Base-by-base conservation (phyloP, 352 stramenopile genomes). In the Achlya hypogyna region DNA sequence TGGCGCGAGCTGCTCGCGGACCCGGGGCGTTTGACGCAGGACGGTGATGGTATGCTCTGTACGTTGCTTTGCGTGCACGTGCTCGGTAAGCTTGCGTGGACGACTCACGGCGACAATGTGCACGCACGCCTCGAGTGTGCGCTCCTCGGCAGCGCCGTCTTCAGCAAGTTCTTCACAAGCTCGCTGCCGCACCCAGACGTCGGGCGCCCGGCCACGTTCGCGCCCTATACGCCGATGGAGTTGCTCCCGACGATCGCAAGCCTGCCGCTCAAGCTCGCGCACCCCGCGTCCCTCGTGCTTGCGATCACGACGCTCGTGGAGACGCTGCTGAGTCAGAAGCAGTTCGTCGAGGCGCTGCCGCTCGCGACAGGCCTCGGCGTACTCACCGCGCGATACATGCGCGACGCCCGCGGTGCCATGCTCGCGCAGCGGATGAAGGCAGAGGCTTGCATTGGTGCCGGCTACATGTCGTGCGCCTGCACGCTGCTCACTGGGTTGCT, bases 21-120 rank as follows among this genome's bases (percentile, higher is more conserved):
- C 22, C 65, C 72, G 1, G 69, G n/a, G n/a, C n/a, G 54, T 1
- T 60, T 75, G 5, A 64, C 70, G 42, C 78, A 89, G 18, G 72
- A 76, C 22, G 78, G 78, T 1, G 81, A 93, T 8, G 77, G 83
- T 20, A 40, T 89, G 2, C 88, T 76, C 77, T 62, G 79, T 28
- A 73, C 63, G 1, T 54, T 93, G 35, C 69, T 80, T 43, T 81
- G 77, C 64, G 89, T 76, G 31, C 76, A 71, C 6, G 66, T 74
- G 3, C 68, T 93, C 0, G 67, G 74, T 0, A 93, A 91, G 43
- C 65, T 93, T 5, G 71, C 81, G 12, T 51, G 91, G 51, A 65
- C 85, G 20, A 69, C 78, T 12, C 79, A 72, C 0, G 34, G 53
- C 1, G n/a, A 51, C 8, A 71, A 75, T n/a, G 66, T 74, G 25